Base-by-base conservation (phyloP, 768 basidiomycete genomes). In the Xerocomus spinulosus region DNA sequence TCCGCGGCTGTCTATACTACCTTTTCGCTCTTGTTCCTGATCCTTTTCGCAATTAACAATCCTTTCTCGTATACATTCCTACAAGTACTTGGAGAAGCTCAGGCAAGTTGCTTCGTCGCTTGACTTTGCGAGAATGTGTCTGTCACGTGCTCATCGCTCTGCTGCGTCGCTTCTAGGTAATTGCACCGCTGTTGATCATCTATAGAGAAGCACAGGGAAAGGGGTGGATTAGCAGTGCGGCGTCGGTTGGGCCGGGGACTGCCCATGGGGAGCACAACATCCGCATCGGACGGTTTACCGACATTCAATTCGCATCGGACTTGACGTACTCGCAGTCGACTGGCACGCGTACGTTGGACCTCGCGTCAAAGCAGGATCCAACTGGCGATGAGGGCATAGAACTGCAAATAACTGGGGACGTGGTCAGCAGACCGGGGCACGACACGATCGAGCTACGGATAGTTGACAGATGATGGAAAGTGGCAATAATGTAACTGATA, bases 381-480 rank as follows among this genome's bases (percentile, higher is more conserved):
- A 41, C 32, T 0, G 46, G 24, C 4, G 48, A 26, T 0, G 28
- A 28, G 25, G 26, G 10, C 5, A 10, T 28, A 10, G 26, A 28
- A 28, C 6, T 28, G n/a, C n/a, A n/a, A n/a, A n/a, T n/a, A n/a
- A n/a, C 12, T 21, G 9, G 25, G 14, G 48, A 26, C 1, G 33
- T 9, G 34, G 15, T 93, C 70, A 0, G 18, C 26, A 44, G 43
- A 26, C 23, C n/a, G 14, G 34, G 83, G 81, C 23, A 87, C 80
- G 24, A 92, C 48, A 49, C 46, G 24, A 53, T 57, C 7, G 55
- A 48, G 38, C 15, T 52, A 50, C 17, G 30, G 7, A 23, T 37
- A 14, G 23, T 37, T n/a, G n/a, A n/a, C n/a, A n/a, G n/a, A n/a
- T n/a, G n/a, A n/a, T n/a, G n/a, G n/a, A n/a, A n/a, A n/a, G n/a